Evolutionary conservation across 1,284 basidiomycete genomes (phyloP), one percentile per base, ranked within the genome.

Genomic region (Ceraceosorus bombacis): DNA sequence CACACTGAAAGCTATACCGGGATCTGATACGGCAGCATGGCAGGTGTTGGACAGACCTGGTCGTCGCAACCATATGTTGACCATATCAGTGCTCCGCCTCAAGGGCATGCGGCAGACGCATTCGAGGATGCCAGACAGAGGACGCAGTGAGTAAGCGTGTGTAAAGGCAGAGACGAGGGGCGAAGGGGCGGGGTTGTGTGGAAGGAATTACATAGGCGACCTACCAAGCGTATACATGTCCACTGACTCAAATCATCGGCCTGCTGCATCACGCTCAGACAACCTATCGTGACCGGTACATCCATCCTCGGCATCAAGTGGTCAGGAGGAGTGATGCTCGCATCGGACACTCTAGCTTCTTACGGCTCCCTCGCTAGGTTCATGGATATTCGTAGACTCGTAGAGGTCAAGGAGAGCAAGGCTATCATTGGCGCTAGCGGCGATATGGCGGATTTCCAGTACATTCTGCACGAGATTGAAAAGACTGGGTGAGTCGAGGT

Each of bases 401-500:
- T 89, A 70, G 79, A 86, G 7, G 85, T 97, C 40, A 93, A 93
- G 5, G 81, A 83, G 41, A 84, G 86, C 79, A 66, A 73, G 63
- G 94, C 93, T 46, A 82, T 95, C 62, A 82, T 98, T 67, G 95
- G 90, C 13, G 94, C 90, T 1, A 86, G 89, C 41, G 95, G 94
- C 41, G 94, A 99, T 81, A 91, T 98, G 87, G 89, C 88, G 72
- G 95, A 99, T 80, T 97, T 91, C 81, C 95, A 99, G 79, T 88
- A 90, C 79, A 84, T 97, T 67, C 89, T 94, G 76, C 83, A 83
- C 64, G 76, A 87, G 62, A 67, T 76, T 36, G 63, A 64, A 54
- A 69, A 76, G 58, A 61, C 72, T 52, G 67, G 73, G 66, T 73
- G 63, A 49, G 67, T 67, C 9, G 57, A 17, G 13, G 10, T 9